A percentile compares a stretch with the other conserved stretches of the same genome.
These are phyloP conservation scores for Protomyces arabidopsidicola DNA, from an alignment of 1,139 yeast genomes.

Conservation along the genomic window DNA sequence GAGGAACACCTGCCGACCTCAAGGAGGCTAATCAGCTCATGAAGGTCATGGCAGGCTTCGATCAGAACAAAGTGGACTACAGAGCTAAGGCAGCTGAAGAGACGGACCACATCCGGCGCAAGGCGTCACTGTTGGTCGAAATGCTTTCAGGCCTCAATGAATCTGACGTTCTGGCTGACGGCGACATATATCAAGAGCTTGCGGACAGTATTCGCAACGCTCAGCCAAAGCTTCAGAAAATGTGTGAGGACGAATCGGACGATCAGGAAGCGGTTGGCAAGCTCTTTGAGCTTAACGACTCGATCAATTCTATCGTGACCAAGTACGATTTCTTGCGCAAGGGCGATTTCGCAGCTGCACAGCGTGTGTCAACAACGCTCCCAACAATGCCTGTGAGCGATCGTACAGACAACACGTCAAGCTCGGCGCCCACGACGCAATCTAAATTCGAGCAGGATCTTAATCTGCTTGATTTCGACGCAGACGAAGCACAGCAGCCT, in stretches of 20 bases:
- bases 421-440: conserved; percentile 1
- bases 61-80: conserved; percentile 59
- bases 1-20: conserved; percentile 93
- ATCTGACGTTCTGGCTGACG: conserved; percentile 47
- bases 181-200: conserved; percentile 65
- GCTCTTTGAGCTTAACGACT: conserved; percentile 67
- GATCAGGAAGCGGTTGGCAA: conserved; percentile 65
- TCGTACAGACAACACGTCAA: background rate
- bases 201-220: conserved; percentile 75
- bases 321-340: conserved; percentile 63
- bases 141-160: conserved; percentile 64
- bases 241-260: conserved; percentile 50
- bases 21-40: conserved; percentile 93
- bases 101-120: conserved; percentile 74
- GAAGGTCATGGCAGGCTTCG: conserved; percentile 97
- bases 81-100: conserved; percentile 79
- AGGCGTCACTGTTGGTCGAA: conserved; percentile 84
- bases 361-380: conserved; percentile 47
- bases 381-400: conserved; percentile 6
- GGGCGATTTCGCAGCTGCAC: conserved; percentile 55
- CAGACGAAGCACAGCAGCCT: background rate
- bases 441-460: conserved; percentile 23
- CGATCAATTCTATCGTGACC: conserved; percentile 61
- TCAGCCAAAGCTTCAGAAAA: conserved; percentile 79
- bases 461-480: conserved; percentile 24